phyloP scores from a whole-genome alignment of 2,329 filamentous ascomycete genomes.

The Ophiocordyceps camponoti-leonardi region DNA sequence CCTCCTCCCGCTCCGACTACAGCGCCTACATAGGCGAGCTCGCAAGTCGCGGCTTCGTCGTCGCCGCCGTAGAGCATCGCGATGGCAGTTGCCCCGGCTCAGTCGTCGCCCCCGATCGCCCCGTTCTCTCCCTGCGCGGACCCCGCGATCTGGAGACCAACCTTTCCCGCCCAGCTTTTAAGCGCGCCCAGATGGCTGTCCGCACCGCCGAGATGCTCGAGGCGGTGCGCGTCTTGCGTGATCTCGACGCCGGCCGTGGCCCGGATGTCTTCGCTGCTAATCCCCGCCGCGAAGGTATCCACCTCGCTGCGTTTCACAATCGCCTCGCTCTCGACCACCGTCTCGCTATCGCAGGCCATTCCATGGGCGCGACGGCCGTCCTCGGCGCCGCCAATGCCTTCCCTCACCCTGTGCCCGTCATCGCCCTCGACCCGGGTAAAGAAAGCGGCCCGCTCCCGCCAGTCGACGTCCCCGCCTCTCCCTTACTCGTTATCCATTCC shows the following conservation, averaged over 20 bases:
- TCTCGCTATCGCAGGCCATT: slow-evolving; percentile 44
- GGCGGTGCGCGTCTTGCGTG: slow-evolving; percentile 20
- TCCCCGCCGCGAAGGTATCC: slow-evolving; percentile 26
- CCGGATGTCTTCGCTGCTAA: slow-evolving; percentile 19
- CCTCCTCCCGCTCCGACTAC: slow-evolving; percentile 31
- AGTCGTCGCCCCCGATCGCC: slow-evolving; percentile 15
- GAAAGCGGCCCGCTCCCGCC: slow-evolving; percentile 35
- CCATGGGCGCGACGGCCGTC: slow-evolving; percentile 47
- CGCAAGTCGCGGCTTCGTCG: slow-evolving; percentile 28
- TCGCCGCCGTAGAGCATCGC: slow-evolving; percentile 33
- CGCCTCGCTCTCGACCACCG: slow-evolving; percentile 33
- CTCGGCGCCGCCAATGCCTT: slow-evolving; percentile 38
- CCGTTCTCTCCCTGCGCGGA: slow-evolving; percentile 17
- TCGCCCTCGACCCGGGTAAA: slow-evolving; percentile 52
- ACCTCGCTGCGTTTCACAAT: slow-evolving; percentile 29
- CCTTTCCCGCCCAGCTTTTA: slow-evolving; percentile 18
- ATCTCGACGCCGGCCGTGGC: slow-evolving; percentile 22
- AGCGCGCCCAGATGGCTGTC: slow-evolving; percentile 28
- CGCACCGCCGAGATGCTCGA: slow-evolving; percentile 32
- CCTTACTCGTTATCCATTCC: slow-evolving; percentile 44
- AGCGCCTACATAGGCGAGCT: slow-evolving; percentile 32
- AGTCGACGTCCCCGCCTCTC: slow-evolving; percentile 30
- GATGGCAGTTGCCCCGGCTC: slow-evolving; percentile 32
- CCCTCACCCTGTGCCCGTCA: slow-evolving; percentile 27
- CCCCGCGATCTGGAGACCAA: slow-evolving; percentile 11